Evolutionary conservation across 768 basidiomycete species (phyloP).

Genomic region (Astraeus odoratus): DNA sequence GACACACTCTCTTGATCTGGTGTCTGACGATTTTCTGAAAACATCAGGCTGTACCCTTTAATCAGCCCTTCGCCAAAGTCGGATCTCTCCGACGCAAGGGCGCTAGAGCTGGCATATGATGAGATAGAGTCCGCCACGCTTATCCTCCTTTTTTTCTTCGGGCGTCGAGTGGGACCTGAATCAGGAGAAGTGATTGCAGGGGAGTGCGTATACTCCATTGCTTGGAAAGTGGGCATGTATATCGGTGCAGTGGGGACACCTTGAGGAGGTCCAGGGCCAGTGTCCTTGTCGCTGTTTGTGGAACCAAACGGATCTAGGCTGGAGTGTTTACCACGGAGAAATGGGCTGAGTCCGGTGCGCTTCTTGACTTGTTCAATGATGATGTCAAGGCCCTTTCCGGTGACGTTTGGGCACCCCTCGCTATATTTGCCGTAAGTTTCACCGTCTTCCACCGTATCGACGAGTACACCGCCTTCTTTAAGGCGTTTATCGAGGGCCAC

Average conservation of each 20-base stretch:
- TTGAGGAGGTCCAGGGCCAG: constrained; percentile 22
- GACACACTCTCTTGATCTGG: constrained; percentile 27
- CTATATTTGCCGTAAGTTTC: constrained; percentile 17
- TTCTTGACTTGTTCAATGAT: constrained; percentile 45
- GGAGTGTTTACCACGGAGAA: constrained; percentile 45
- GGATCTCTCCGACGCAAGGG: constrained; percentile 12
- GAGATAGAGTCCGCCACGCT: constrained; percentile 30
- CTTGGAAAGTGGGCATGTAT: constrained; percentile 36
- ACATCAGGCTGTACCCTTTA: constrained; percentile 13
- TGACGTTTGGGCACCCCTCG: constrained; percentile 34
- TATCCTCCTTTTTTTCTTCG: constrained; percentile 30
- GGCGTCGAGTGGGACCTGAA: constrained; percentile 22
- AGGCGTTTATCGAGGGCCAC: constrained; percentile 36
- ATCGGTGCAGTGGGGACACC: constrained; percentile 22
- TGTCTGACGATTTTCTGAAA: constrained; percentile 26
- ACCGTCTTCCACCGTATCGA: constrained; percentile 20
- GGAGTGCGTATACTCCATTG: constrained; percentile 31
- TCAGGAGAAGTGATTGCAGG: constrained; percentile 27
- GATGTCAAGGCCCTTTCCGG: constrained; percentile 44
- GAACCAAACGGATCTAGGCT: constrained; percentile 45
- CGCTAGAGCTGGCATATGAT: constrained; percentile 25
- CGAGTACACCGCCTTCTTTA: constrained; percentile 25
- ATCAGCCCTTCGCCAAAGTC: constrained; percentile 20
- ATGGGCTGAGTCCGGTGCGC: constrained; percentile 39
- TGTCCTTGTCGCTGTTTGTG: constrained; percentile 29